These are phyloP conservation scores for Fomitiporia mediterranea DNA, from an alignment of 1,284 basidiomycete genomes.

Conservation along the genomic window DNA sequence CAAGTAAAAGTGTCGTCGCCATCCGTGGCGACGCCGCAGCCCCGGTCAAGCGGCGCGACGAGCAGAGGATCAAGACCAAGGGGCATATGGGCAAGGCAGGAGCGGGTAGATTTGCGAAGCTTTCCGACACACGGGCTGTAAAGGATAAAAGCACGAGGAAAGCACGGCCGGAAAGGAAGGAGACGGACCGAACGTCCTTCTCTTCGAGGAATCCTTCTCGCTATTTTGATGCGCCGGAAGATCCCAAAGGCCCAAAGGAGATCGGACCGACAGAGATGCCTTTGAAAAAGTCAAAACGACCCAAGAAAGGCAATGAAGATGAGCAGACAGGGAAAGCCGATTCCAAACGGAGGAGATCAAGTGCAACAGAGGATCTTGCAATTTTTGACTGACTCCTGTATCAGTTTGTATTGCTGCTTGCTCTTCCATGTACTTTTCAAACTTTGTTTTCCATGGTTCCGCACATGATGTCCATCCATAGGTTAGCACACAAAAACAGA, in stretches of 20 bases:
- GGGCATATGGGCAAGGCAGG: not conserved
- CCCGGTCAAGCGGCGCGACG: not conserved
- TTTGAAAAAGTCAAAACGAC: not conserved
- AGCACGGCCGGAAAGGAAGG: not conserved
- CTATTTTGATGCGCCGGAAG: slow-evolving; percentile 3
- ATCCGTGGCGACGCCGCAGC: not conserved
- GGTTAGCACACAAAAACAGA: not conserved
- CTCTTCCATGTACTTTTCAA: not conserved
- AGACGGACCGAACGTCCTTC: not conserved
- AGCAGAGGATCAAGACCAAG: not conserved
- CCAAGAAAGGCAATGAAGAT: not conserved
- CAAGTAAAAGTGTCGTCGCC: not conserved
- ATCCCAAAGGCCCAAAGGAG: not conserved
- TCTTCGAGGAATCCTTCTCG: not conserved
- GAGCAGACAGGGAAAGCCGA: not conserved
- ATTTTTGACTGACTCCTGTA: slow-evolving; percentile 1
- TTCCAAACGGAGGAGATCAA: not conserved
- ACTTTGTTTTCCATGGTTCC: not conserved
- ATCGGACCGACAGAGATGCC: not conserved
- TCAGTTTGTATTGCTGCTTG: not conserved
- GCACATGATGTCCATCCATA: slow-evolving; percentile 1
- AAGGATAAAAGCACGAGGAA: not conserved
- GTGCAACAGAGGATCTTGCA: slow-evolving; percentile 19
- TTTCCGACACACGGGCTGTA: not conserved
- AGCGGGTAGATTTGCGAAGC: not conserved